Percentiles rank a stretch among this genome's conserved stretches.
Conservation (phyloP, 306 rosid species). For the Fagus sylvatica region DNA sequence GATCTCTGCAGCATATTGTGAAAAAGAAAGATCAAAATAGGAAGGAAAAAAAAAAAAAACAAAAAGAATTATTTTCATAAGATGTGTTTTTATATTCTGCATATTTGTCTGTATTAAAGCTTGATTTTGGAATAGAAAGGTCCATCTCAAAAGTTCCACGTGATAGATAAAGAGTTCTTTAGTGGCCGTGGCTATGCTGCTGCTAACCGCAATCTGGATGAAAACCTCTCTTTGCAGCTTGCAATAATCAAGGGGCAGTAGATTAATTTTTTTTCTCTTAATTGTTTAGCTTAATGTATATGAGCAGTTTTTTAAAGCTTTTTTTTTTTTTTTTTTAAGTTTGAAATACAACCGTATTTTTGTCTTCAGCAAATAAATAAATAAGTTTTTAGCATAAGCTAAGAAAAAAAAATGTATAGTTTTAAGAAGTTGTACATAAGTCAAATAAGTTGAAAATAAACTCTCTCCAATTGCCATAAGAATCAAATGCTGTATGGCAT, state of each 20-base stretch:
- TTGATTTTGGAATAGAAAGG: neutral
- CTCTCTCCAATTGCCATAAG: no score
- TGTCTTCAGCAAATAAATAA: no score
- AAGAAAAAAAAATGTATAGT: no score
- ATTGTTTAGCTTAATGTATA: no score
- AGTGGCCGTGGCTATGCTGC: neutral
- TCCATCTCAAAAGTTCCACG: neutral
- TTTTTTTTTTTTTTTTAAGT: no score
- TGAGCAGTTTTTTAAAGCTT: no score
- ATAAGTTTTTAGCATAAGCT: no score
- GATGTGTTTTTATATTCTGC: constrained; percentile 10
- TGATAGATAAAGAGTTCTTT: neutral
- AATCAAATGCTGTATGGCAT: no score
- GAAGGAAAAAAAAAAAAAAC: neutral
- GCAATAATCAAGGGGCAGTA: neutral
- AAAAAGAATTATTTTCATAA: constrained; percentile 18
- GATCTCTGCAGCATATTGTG: constrained; percentile 72
- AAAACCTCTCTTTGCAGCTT: neutral
- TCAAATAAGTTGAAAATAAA: no score
- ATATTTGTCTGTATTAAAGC: neutral
- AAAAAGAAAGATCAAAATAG: constrained; percentile 36
- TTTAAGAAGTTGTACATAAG: no score
- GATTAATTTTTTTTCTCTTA: no score
- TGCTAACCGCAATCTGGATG: neutral
- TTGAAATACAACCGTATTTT: no score